Evolutionary conservation across 116 monocot species (phyloP).

Genomic region (Papilionanthe hybrid): DNA sequence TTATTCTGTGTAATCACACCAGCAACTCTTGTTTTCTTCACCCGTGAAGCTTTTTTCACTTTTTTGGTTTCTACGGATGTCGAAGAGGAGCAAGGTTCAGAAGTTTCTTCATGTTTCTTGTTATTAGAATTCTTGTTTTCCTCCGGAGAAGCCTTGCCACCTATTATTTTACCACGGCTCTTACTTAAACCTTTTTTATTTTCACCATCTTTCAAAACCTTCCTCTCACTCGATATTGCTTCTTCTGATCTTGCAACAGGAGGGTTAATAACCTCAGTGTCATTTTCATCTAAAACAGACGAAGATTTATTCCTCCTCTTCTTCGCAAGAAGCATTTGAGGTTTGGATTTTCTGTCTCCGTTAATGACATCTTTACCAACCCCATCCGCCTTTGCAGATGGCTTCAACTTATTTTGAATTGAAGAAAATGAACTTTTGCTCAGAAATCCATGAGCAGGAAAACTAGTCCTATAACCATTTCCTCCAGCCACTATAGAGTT

Average conservation of each 20-base stretch:
- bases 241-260: conserved; percentile 1
- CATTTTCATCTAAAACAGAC: not conserved
- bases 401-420: conserved; percentile 15
- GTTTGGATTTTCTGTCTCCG: not conserved
- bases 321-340: not conserved
- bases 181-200: conserved; percentile 19
- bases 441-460: conserved; percentile 16
- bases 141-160: conserved; percentile 18
- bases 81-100: conserved; percentile 11
- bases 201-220: conserved; percentile 11
- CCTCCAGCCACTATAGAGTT: not conserved
- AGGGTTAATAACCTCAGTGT: not conserved
- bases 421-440: conserved; percentile 26
- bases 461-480: conserved; percentile 15
- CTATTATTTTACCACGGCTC: conserved; percentile 13
- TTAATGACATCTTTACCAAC: not conserved
- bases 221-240: conserved; percentile 9
- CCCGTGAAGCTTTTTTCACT: conserved; percentile 29
- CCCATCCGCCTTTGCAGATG: not conserved
- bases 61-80: conserved; percentile 16
- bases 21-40: conserved; percentile 19
- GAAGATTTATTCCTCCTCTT: conserved; percentile 2
- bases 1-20: conserved; percentile 6
- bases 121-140: conserved; percentile 15
- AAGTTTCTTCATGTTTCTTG: conserved; percentile 21